Percentiles rank a stretch among this genome's conserved stretches.
Evolutionary conservation across 345 rosid species (phyloP).

Genomic region (Eucalyptus lansdowneana): DNA sequence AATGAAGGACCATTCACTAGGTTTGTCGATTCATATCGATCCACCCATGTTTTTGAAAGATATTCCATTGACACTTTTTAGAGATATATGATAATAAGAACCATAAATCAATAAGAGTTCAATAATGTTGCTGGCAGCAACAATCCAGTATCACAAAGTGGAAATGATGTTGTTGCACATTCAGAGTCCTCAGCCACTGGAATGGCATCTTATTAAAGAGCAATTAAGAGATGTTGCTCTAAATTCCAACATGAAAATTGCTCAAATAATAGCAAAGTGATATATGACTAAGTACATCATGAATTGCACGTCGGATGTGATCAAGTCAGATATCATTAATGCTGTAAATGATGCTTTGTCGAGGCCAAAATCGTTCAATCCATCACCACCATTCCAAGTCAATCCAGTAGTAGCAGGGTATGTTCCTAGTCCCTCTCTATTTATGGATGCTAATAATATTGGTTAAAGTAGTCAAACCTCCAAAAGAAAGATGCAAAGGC

Average conservation of each 20-base stretch:
- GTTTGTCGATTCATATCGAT: background rate
- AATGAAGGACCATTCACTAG: background rate
- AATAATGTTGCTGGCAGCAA: background rate
- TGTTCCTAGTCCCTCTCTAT: background rate
- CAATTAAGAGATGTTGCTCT: background rate
- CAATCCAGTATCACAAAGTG: background rate
- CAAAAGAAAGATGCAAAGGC: background rate
- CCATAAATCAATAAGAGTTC: background rate
- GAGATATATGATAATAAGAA: too few species aligned
- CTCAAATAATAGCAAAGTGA: background rate
- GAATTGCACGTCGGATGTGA: background rate
- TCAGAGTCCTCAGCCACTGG: background rate
- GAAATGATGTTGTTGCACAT: background rate
- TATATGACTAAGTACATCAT: background rate
- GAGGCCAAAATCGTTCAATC: background rate
- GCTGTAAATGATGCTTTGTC: background rate
- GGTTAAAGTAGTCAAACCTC: background rate
- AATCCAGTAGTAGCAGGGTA: background rate
- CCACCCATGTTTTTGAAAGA: background rate
- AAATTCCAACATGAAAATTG: background rate
- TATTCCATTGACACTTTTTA: background rate
- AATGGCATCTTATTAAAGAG: background rate
- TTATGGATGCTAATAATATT: background rate
- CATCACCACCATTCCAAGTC: background rate
- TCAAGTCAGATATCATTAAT: background rate